Conservation (phyloP, 2,329 filamentous ascomycete genomes). For the Huntiella omanensis region DNA sequence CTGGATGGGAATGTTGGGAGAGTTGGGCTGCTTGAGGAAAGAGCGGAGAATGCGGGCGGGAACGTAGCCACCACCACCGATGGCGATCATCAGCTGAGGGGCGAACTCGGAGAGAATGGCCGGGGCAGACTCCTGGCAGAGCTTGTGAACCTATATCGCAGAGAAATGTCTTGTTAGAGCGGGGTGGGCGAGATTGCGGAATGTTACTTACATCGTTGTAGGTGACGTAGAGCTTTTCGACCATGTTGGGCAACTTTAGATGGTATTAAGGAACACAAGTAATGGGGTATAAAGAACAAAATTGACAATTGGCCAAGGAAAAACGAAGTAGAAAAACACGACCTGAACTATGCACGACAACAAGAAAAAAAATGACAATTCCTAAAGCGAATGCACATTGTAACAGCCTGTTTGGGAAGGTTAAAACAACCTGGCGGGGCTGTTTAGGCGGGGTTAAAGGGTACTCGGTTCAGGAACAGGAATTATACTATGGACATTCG, state of each 20-base stretch:
- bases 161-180: not conserved
- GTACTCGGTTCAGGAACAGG: not conserved
- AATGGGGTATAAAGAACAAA: slow-evolving; percentile 2
- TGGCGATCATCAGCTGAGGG: slow-evolving; percentile 95
- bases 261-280: not conserved
- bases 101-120: slow-evolving; percentile 69
- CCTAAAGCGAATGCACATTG: not conserved
- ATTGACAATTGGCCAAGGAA: not conserved
- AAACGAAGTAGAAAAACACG: slow-evolving; percentile 1
- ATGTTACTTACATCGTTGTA: slow-evolving; percentile 61
- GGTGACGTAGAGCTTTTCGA: slow-evolving; percentile 73
- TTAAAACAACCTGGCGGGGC: not conserved
- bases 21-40: slow-evolving; percentile 77
- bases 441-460: not conserved
- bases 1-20: slow-evolving; percentile 94
- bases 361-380: not conserved
- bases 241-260: slow-evolving; percentile 35
- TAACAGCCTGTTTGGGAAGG: no score
- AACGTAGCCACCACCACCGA: slow-evolving; percentile 92
- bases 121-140: slow-evolving; percentile 73
- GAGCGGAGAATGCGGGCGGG: slow-evolving; percentile 92
- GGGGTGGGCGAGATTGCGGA: not conserved
- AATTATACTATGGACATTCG: not conserved
- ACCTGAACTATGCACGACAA: not conserved
- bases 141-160: slow-evolving; percentile 65